Base-by-base conservation (phyloP, 108 stramenopile genomes). In the Bacterosira constricta region DNA sequence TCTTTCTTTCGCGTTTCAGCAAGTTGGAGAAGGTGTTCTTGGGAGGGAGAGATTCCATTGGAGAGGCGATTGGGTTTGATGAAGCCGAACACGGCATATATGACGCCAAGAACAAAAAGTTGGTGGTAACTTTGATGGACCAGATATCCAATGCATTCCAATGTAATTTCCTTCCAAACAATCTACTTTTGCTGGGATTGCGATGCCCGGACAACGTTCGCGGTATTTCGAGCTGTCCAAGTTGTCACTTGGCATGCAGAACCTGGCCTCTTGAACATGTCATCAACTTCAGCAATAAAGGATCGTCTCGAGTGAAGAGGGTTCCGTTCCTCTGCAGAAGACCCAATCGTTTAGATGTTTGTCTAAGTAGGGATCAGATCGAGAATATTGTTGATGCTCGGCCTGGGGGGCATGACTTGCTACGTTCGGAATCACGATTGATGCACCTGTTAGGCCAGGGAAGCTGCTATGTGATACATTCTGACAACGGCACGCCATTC, bases 321-420 rank as follows among this genome's bases (percentile, higher is more conserved):
- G n/a, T n/a, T n/a, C 15, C 15, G 21, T 31, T 55, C 25, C n/a
- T 15, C n/a, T 29, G 21, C 30, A 32, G 21, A 25, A 29, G 53
- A 32, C 53, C 25, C 30, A 20, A 32, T 32, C 13, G 15, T 15
- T 7, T 55, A 5, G 53, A 55, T 32, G 53, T 55, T 3, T 55
- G 53, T 20, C 25, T 55, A 20, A 23, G 18, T n/a, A 6, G 53
- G 25, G 18, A 18, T 3, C 6, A 55, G 21, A 55, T 55, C 18
- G 53, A 55, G 53, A 32, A 20, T 8, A 55, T 55, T 20, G n/a
- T 55, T n/a, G 53, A 55, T 20, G 53, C 53, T 55, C 53, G 53
- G n/a, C 53, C 53, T 25, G 53, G 53, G 53, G 53, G 53, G 15
- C 18, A 55, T 13, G 53, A 18, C n/a, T 25, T 23, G 13, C 9